Base-by-base conservation (phyloP, 164 flowering plant species). In the Akebia trifoliata region DNA sequence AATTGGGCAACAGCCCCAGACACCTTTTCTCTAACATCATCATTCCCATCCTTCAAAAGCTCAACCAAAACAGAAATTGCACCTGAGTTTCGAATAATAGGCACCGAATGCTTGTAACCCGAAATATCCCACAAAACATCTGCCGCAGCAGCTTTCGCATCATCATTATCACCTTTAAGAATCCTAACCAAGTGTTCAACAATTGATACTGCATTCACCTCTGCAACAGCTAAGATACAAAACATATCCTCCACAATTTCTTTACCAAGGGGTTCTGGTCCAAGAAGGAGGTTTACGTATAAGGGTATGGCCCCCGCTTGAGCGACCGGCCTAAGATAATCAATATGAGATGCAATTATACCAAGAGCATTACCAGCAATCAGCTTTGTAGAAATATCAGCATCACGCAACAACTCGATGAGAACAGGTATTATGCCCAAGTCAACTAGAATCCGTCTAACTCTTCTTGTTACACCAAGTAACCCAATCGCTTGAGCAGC, bases 221-320 rank as follows among this genome's bases (percentile, higher is more conserved):
- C 82, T 15, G 67, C 67, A 57, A 79, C 72, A 18, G 81, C 77
- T 51, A 79, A 64, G 34, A 79, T 54, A 58, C 79, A 78, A 21
- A 82, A 74, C 44, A 71, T 81, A 62, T 79, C 82, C 61, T 75
- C 81, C 0, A 78, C 79, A 54, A 79, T 72, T 56, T 82, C 87
- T 60, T 60, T 70, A 12, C 79, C 84, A 6, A 72, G 52, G 2
- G 63, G 67, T 10, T 71, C 76, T 15, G 64, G 61, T 29, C 78
- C 78, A 35, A 54, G 55, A 47, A 79, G 81, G 43, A 82, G 77
- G 51, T 76, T 75, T 12, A 67, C 78, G 65, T 63, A 77, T 40
- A 76, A 61, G 36, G 84, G 79, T 52, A 79, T 78, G 1, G 76
- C 82, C 45, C 87, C 87, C 1, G 76, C 77, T 56, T 71, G 65